Evolutionary conservation across 306 rosid genomes (phyloP).

Genomic region (Citrullus mucosospermus): DNA sequence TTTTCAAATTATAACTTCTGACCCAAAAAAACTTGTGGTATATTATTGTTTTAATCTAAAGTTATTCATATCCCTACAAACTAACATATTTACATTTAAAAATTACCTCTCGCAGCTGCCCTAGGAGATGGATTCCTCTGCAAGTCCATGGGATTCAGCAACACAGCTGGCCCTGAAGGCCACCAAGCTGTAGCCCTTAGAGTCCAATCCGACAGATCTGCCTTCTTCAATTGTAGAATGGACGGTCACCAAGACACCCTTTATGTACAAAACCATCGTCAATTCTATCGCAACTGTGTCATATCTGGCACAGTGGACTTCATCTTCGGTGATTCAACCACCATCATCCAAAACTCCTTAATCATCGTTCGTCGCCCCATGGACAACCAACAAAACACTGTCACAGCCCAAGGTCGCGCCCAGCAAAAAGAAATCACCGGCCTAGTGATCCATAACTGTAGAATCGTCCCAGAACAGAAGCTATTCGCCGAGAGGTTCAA

Average conservation of each 20-base stretch:
- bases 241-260: conserved; percentile 58
- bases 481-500: conserved; percentile 20
- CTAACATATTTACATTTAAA: background rate
- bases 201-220: conserved; percentile 37
- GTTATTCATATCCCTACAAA: background rate
- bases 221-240: conserved; percentile 45
- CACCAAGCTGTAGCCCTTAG: conserved; percentile 82
- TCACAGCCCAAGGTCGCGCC: conserved; percentile 39
- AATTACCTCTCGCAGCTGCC: conserved; percentile 22
- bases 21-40: too few species aligned
- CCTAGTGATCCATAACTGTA: conserved; percentile 44
- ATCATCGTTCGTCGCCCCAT: conserved; percentile 38
- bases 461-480: conserved; percentile 32
- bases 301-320: conserved; percentile 63
- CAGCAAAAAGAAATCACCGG: conserved; percentile 7
- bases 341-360: conserved; percentile 40
- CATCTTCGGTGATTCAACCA: conserved; percentile 46
- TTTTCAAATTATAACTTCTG: too few species aligned
- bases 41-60: too few species aligned
- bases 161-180: conserved; percentile 53
- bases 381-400: conserved; percentile 24
- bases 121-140: conserved; percentile 28
- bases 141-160: conserved; percentile 39
- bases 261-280: conserved; percentile 44
- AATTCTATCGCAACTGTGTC: conserved; percentile 67